Evolutionary conservation across 164 flowering plant species (phyloP).

Genomic region (Warburgia ugandensis): DNA sequence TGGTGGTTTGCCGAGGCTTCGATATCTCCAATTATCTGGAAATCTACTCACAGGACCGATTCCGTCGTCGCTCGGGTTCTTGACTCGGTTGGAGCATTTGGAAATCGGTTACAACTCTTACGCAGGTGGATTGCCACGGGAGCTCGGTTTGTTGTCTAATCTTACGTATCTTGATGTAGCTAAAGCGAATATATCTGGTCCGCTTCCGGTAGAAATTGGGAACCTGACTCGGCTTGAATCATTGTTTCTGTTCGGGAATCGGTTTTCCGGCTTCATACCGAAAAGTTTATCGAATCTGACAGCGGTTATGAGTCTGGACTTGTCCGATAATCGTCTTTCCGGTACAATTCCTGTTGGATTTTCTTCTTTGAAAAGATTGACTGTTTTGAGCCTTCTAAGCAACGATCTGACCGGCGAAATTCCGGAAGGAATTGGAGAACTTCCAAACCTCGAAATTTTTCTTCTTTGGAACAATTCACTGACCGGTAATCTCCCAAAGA

Average conservation of each 20-base stretch:
- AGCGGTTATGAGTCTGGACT: slow-evolving; percentile 44
- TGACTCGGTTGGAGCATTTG: slow-evolving; percentile 41
- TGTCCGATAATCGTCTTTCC: slow-evolving; percentile 60
- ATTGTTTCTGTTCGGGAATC: slow-evolving; percentile 57
- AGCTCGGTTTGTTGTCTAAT: slow-evolving; percentile 30
- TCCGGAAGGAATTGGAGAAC: slow-evolving; percentile 56
- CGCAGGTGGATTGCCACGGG: slow-evolving; percentile 38
- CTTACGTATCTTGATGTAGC: slow-evolving; percentile 68
- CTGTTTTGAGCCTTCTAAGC: slow-evolving; percentile 34
- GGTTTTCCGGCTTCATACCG: slow-evolving; percentile 61
- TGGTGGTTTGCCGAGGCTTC: slow-evolving; percentile 41
- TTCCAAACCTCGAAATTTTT: slow-evolving; percentile 51
- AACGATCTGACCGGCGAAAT: slow-evolving; percentile 60
- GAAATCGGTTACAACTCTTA: slow-evolving; percentile 81
- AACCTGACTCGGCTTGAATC: slow-evolving; percentile 45
- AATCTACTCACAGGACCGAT: slow-evolving; percentile 49
- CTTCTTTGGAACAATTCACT: slow-evolving; percentile 73
- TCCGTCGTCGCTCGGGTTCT: slow-evolving; percentile 47
- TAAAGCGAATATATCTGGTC: slow-evolving; percentile 42
- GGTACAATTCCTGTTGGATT: slow-evolving; percentile 54
- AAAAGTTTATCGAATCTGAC: slow-evolving; percentile 25
- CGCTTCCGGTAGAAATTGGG: slow-evolving; percentile 38
- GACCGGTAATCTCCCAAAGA: slow-evolving; percentile 52
- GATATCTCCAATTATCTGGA: slow-evolving; percentile 57
- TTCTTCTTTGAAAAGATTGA: slow-evolving; percentile 34